Percentiles rank a stretch among this genome's conserved stretches.
Evolutionary conservation across 306 rosid species (phyloP).

Genomic region (Citrullus colocynthis): DNA sequence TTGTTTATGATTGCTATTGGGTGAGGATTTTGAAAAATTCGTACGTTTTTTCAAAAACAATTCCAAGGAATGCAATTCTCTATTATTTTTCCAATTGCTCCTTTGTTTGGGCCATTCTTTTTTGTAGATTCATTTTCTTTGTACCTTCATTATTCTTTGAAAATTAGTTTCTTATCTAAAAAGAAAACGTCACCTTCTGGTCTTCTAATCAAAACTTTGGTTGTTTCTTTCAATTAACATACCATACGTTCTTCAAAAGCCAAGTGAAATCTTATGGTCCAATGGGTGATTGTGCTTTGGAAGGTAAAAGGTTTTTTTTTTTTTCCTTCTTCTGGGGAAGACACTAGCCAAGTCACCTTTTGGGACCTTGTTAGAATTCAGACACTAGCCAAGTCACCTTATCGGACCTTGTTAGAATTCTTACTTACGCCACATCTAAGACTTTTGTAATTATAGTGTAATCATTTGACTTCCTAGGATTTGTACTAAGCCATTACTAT

Average conservation of each 20-base stretch:
- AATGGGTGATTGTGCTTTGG: background rate
- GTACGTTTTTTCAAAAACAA: background rate
- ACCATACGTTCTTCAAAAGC: background rate
- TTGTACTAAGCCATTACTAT: no score
- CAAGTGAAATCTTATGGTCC: background rate
- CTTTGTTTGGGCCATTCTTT: background rate
- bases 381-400: background rate
- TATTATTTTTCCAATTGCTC: background rate
- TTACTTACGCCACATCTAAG: background rate
- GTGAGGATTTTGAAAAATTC: background rate
- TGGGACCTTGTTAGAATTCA: no score
- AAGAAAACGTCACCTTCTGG: background rate
- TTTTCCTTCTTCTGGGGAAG: no score
- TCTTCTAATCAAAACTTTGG: background rate
- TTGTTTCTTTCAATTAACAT: background rate
- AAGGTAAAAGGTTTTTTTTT: background rate
- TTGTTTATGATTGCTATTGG: background rate
- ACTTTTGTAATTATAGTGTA: background rate
- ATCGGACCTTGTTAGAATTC: background rate
- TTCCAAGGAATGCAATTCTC: background rate
- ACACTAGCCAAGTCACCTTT: no score
- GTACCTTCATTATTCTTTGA: background rate
- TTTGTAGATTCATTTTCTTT: background rate
- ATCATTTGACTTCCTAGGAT: no score
- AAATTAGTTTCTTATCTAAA: background rate